phyloP scores from a whole-genome alignment of 2,329 filamentous ascomycete genomes.

The Ceratocystis albifundus region DNA sequence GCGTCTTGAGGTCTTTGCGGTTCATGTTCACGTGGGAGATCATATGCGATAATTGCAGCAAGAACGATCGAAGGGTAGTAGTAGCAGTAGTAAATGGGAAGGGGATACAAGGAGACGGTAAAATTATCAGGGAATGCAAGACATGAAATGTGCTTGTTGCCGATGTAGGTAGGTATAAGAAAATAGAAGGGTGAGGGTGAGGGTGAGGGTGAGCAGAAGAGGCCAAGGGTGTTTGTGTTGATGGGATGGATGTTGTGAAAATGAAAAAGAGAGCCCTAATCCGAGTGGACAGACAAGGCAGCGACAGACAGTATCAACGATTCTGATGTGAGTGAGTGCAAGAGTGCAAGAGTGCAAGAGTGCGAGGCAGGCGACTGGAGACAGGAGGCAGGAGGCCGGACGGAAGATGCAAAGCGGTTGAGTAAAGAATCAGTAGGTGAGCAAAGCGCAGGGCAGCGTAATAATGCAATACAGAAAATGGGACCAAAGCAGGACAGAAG shows the following conservation, averaged over 20 bases:
- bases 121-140: conserved; percentile 7
- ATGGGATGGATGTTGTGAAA: background rate
- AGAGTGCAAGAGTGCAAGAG: background rate
- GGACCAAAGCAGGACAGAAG: background rate
- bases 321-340: background rate
- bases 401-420: background rate
- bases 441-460: conserved; percentile 5
- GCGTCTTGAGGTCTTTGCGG: conserved; percentile 23
- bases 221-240: background rate
- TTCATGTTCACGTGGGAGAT: conserved; percentile 21
- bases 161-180: background rate
- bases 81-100: background rate
- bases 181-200: background rate
- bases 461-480: background rate
- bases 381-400: background rate
- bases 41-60: conserved; percentile 1
- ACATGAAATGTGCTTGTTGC: background rate
- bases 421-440: background rate
- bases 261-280: conserved; percentile 10
- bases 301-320: conserved; percentile 1
- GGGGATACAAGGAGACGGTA: background rate
- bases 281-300: conserved; percentile 9
- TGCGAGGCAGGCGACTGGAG: background rate
- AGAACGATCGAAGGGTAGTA: conserved; percentile 1
- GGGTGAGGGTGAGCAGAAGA: background rate